Evolutionary conservation across 2,329 filamentous ascomycete genomes (phyloP).

Genomic region (Plectosphaerella plurivora): DNA sequence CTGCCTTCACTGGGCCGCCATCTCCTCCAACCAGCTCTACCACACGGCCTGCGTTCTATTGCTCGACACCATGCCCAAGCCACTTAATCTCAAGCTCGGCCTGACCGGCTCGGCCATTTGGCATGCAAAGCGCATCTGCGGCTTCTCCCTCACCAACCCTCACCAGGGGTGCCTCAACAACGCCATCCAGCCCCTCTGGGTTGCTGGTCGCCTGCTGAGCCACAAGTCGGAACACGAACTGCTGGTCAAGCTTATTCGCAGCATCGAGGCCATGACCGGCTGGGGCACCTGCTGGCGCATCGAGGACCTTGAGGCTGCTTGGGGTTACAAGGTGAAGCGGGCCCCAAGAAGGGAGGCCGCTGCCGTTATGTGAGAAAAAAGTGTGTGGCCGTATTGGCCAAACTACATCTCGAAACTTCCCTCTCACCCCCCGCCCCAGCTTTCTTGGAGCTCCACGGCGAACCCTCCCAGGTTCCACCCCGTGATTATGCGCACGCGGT

Average conservation of each 20-base stretch:
- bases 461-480: constrained; percentile 31
- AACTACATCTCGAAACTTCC: background rate
- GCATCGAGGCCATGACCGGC: constrained; percentile 46
- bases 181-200: constrained; percentile 52
- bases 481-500: constrained; percentile 31
- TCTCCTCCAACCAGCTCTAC: constrained; percentile 53
- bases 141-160: constrained; percentile 50
- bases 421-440: constrained; percentile 14
- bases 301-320: constrained; percentile 39
- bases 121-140: constrained; percentile 52
- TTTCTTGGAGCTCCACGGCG: constrained; percentile 17
- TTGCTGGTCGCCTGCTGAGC: constrained; percentile 49
- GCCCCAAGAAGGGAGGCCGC: constrained; percentile 1
- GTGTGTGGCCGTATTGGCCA: too few species aligned
- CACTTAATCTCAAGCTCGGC: constrained; percentile 13
- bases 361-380: background rate
- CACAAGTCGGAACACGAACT: constrained; percentile 38
- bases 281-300: constrained; percentile 52
- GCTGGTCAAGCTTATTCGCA: constrained; percentile 38
- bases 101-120: constrained; percentile 38
- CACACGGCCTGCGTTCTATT: constrained; percentile 52
- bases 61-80: constrained; percentile 35
- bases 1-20: constrained; percentile 49
- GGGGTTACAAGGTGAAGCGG: constrained; percentile 28
- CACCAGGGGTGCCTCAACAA: constrained; percentile 54